phyloP scores from a whole-genome alignment of 2,329 filamentous ascomycete genomes.

The Alternaria sp. region DNA sequence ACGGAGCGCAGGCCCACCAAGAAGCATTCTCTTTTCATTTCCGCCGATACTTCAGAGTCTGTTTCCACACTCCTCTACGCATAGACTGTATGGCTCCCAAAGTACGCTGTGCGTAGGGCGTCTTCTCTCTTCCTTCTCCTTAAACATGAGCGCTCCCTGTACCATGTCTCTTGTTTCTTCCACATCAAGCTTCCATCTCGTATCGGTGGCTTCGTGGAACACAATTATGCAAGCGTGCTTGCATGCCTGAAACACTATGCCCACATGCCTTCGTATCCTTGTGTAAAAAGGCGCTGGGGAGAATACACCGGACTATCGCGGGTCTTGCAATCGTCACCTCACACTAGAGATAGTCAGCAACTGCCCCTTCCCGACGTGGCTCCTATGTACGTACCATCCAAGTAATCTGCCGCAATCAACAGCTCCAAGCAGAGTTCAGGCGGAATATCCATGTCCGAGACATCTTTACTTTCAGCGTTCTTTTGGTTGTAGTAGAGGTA shows the following conservation, averaged over 20 bases:
- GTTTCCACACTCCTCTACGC: background rate
- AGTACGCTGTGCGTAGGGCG: background rate
- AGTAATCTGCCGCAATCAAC: conserved; percentile 78
- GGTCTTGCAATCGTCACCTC: background rate
- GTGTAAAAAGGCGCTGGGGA: too few species aligned
- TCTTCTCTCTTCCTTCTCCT: background rate
- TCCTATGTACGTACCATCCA: conserved; percentile 55
- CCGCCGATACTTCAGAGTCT: background rate
- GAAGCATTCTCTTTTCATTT: background rate
- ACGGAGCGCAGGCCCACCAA: background rate
- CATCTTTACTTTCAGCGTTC: conserved; percentile 73
- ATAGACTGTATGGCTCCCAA: background rate
- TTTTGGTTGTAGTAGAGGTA: conserved; percentile 86
- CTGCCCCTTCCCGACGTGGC: too few species aligned
- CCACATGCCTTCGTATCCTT: background rate
- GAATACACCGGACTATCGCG: background rate
- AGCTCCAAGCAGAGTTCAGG: conserved; percentile 80
- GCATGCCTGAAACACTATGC: background rate
- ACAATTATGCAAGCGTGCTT: background rate
- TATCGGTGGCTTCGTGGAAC: background rate
- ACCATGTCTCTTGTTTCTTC: background rate
- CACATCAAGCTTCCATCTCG: background rate
- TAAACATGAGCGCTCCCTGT: background rate
- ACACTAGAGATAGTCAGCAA: background rate
- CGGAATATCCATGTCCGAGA: conserved; percentile 82